Percentiles rank a stretch among this genome's conserved stretches.
These are phyloP conservation scores for Cryphonectria parasitica DNA, from an alignment of 2,329 filamentous ascomycete species.

Conservation along the genomic window DNA sequence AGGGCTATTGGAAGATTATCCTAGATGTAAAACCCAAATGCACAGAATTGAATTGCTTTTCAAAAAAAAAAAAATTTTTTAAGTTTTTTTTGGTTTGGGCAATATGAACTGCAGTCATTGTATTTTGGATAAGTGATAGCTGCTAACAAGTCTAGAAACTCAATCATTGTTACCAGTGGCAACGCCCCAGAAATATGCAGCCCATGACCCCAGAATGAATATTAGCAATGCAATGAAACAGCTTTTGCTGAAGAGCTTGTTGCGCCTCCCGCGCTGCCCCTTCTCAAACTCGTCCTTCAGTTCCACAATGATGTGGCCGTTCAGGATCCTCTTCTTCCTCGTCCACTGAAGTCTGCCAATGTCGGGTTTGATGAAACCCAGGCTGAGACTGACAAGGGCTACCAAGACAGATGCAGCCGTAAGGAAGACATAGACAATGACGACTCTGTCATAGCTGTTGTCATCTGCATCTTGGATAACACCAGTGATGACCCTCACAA, in stretches of 20 bases:
- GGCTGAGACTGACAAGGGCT: constrained; percentile 43
- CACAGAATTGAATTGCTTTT: no score
- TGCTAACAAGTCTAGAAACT: background rate
- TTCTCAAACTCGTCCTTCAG: constrained; percentile 47
- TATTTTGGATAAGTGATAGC: no score
- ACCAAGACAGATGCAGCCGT: constrained; percentile 54
- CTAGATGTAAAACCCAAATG: no score
- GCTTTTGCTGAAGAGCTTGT: constrained; percentile 44
- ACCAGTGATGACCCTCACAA: constrained; percentile 60
- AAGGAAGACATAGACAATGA: constrained; percentile 59
- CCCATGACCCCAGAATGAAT: constrained; percentile 56
- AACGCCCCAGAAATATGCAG: constrained; percentile 64
- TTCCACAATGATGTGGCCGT: constrained; percentile 48
- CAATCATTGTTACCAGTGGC: constrained; percentile 53
- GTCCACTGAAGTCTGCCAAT: constrained; percentile 61
- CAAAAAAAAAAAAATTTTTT: no score
- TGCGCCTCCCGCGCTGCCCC: constrained; percentile 41
- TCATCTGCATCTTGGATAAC: constrained; percentile 62
- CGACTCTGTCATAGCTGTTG: constrained; percentile 58
- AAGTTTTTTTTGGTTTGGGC: no score
- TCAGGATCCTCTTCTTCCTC: constrained; percentile 53
- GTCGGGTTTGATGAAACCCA: constrained; percentile 43
- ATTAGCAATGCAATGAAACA: constrained; percentile 50
- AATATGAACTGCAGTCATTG: no score
- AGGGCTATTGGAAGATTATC: no score